Evolutionary conservation across 2,329 filamentous ascomycete genomes (phyloP).

Genomic region (Fusarium subglutinans): DNA sequence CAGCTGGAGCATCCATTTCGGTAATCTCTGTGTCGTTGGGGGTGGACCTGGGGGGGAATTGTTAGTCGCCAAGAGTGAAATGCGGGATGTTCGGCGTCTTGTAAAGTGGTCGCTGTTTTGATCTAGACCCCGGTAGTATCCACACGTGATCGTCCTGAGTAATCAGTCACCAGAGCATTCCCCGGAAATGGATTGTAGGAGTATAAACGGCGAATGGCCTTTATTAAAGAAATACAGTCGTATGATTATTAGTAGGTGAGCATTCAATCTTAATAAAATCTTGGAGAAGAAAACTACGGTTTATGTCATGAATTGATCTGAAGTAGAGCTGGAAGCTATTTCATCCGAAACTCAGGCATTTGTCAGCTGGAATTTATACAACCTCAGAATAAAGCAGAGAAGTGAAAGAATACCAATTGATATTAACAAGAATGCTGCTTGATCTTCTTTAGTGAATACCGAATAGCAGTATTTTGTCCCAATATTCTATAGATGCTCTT

Average conservation of each 20-base stretch:
- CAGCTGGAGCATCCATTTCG: background rate
- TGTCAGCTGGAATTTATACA: rapidly evolving
- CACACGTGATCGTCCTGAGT: slow-evolving; percentile 2
- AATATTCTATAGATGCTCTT: rapidly evolving
- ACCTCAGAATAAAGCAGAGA: no score
- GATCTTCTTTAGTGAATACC: no score
- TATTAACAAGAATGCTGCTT: background rate
- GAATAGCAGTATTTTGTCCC: rapidly evolving
- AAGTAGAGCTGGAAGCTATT: background rate
- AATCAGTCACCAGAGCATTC: background rate
- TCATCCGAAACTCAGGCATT: no score
- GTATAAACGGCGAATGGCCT: background rate
- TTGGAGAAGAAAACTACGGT: no score
- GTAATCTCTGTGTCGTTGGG: background rate
- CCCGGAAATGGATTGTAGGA: background rate
- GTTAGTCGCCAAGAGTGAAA: background rate
- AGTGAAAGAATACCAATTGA: background rate
- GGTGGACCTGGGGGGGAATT: background rate
- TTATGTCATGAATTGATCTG: background rate
- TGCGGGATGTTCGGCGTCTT: slow-evolving; percentile 5
- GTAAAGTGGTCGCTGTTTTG: slow-evolving; percentile 16
- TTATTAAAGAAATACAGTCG: background rate
- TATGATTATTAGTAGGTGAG: background rate
- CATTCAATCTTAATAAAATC: rapidly evolving
- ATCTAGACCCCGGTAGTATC: background rate